Base-by-base conservation (phyloP, 306 rosid species). In the Cercis canadensis region DNA sequence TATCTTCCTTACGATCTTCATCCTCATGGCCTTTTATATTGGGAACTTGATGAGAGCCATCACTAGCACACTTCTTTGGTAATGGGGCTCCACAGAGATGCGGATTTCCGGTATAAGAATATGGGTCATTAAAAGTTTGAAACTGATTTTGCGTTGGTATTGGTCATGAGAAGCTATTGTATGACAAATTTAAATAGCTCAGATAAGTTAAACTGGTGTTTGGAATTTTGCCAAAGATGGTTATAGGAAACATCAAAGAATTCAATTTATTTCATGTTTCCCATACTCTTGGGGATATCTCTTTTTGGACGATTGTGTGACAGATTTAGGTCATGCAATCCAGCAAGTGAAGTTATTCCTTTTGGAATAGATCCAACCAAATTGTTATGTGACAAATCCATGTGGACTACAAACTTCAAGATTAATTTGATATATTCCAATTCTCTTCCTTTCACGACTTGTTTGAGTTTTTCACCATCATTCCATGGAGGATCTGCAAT, bases 381-480 rank as follows among this genome's bases (percentile, higher is more conserved):
- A 11, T 11, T 11, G 39, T 43, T 43, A 43, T 11, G 4, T 2
- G 47, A 43, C 12, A 43, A 11, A 11, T 43, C 47, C 47, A 43
- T 43, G 13, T 43, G 10, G 47, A 43, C 47, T 11, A 43, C 10
- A 4, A 44, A 7, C 36, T 12, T 9, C 69, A 63, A 29, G 24
- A 1, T 63, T n/a, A n/a, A n/a, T 24, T 3, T 44, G 14, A 1
- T 63, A 10, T 63, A 63, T 2, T 70, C 57, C 15, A 0, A 0
- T 46, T 57, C 66, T 4, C 0, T 32, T 57, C 75, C 75, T 70
- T 70, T 68, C 7, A 40, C n/a, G 11, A 54, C 51, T 54, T 55
- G 31, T n/a, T 8, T 40, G 16, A 21, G 52, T 4, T 54, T 52
- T 49, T 67, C n/a, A n/a, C n/a, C 49, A 3, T 14, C 2, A 12